Conservation (phyloP, 495 filamentous ascomycete genomes). For the Aspergillus wentii region DNA sequence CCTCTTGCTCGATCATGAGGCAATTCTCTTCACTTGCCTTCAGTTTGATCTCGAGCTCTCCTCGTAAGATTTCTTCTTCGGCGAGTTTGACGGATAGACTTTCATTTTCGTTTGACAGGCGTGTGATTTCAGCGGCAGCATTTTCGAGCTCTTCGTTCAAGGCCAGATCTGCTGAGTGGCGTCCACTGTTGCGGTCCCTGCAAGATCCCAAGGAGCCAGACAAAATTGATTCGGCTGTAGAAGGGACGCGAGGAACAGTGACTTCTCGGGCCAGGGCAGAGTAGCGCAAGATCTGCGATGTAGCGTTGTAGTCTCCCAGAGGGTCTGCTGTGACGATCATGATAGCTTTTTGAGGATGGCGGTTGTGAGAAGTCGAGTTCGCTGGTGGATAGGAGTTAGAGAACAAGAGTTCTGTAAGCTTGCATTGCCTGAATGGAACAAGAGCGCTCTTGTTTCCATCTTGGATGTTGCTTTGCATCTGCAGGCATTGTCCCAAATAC, state of each 20-base stretch:
- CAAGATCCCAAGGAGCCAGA: constrained; percentile 35
- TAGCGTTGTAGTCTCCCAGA: constrained; percentile 90
- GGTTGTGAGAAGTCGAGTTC: constrained; percentile 46
- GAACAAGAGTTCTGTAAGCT: constrained; percentile 93
- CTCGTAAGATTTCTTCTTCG: constrained; percentile 58
- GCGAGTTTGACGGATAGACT: constrained; percentile 47
- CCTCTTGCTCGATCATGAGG: constrained; percentile 69
- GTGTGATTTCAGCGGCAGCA: constrained; percentile 67
- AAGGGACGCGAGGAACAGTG: constrained; percentile 84
- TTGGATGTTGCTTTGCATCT: constrained; percentile 83
- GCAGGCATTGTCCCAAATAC: constrained; percentile 96
- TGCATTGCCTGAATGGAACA: constrained; percentile 92
- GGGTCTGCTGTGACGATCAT: constrained; percentile 98
- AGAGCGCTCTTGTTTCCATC: constrained; percentile 72
- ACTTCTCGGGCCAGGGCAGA: constrained; percentile 91
- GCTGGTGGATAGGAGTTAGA: constrained; percentile 85
- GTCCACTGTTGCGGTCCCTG: constrained; percentile 35
- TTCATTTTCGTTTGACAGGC: constrained; percentile 72
- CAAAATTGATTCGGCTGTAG: constrained; percentile 59
- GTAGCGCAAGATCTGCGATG: constrained; percentile 92
- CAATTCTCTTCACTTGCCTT: constrained; percentile 63
- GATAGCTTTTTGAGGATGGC: constrained; percentile 76
- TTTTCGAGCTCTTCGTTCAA: constrained; percentile 68
- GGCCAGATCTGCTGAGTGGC: constrained; percentile 43
- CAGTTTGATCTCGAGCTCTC: constrained; percentile 48